Evolutionary conservation across 2,329 filamentous ascomycete species (phyloP), one percentile per base, ranked within the genome.

Genomic region (Fusarium tuaranense): DNA sequence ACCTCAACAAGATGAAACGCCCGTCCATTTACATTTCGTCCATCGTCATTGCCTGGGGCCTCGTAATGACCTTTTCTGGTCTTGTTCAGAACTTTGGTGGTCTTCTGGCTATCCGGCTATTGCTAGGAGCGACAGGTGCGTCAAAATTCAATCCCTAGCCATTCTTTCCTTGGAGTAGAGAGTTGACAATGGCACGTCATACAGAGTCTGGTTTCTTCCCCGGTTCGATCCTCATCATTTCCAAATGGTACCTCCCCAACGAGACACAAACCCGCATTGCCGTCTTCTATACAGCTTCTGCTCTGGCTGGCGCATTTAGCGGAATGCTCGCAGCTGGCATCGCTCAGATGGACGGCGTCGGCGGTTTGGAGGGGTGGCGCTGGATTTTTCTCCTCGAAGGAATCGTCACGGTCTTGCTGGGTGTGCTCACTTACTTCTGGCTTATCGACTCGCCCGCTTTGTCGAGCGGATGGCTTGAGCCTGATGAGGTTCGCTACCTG

Each of bases 361-460:
- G 68, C 5, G 74, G 70, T 32, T 39, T 71, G 18, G 65, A 63
- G 12, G 63, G 69, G 4, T 76, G 74, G 74, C 69, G 72, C 2
- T 76, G 74, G 74, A 74, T 74, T 44, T 76, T 76, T 44, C 62
- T 76, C 61, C 64, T 76, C 34, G 74, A 76, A 32, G 74, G 74
- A 9, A 46, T 72, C 30, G 68, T 66, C 13, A 65, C 84, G 22
- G 79, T 85, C 5, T 38, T 80, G 16, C 65, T 83, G 10, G 80
- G 80, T 13, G 78, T 86, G 6, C 68, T 87, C 7, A 85, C 86
- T 27, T 89, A 84, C 60, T 80, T 90, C 67, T 74, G 88, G 13
- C 84, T 92, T 1, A 59, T 66, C 12, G 64, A 70, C 41, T 67
- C 69, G 0, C 72, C 72, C 0, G 48, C 41, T 12, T 4, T 16